Conservation (phyloP, 768 basidiomycete genomes). For the Tulasnella sp. region DNA sequence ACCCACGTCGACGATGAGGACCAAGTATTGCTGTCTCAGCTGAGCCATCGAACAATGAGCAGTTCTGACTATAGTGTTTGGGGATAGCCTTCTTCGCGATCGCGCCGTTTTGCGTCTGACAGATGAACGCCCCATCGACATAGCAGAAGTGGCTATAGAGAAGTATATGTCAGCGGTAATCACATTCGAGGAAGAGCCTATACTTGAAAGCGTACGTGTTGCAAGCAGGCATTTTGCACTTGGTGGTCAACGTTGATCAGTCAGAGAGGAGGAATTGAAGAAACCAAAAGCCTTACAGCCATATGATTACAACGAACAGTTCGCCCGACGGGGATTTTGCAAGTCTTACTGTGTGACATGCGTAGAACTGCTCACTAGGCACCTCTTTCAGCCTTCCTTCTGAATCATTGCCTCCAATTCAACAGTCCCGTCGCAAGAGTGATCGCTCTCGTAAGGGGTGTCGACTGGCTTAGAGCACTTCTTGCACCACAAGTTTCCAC, state of each 20-base stretch:
- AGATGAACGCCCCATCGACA: slow-evolving; percentile 9
- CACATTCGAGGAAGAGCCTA: not conserved
- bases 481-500: slow-evolving; percentile 51
- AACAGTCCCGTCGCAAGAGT: slow-evolving; percentile 46
- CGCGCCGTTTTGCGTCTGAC: not conserved
- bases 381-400: slow-evolving; percentile 51
- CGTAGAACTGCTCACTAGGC: slow-evolving; percentile 36
- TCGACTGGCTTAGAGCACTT: slow-evolving; percentile 39
- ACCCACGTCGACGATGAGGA: no score
- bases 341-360: not conserved
- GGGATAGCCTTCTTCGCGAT: slow-evolving; percentile 4
- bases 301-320: slow-evolving; percentile 11
- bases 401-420: slow-evolving; percentile 46
- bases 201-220: not conserved
- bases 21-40: not conserved
- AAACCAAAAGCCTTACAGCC: not conserved
- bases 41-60: slow-evolving; percentile 1
- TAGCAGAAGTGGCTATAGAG: slow-evolving; percentile 12
- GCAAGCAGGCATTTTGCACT: slow-evolving; percentile 5
- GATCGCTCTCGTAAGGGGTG: slow-evolving; percentile 33
- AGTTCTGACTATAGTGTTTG: not conserved
- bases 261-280: not conserved
- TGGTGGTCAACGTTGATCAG: no score
- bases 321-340: not conserved
- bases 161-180: not conserved